These are phyloP conservation scores for Plectosphaerella plurivora DNA, from an alignment of 2,329 filamentous ascomycete species.

Conservation along the genomic window DNA sequence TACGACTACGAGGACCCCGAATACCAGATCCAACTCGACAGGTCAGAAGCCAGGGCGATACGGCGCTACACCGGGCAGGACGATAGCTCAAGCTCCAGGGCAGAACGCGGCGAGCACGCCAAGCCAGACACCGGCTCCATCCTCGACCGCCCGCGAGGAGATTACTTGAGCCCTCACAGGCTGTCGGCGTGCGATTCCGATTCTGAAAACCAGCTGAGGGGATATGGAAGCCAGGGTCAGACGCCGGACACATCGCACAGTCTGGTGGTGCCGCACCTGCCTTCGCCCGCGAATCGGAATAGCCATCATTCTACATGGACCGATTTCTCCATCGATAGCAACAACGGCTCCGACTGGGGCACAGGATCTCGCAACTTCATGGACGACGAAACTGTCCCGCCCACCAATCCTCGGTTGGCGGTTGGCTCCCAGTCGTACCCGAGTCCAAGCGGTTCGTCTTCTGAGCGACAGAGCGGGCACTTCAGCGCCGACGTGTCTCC, in stretches of 20 bases:
- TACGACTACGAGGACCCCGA: constrained; percentile 32
- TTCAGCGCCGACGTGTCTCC: constrained; percentile 27
- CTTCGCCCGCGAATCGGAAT: constrained; percentile 37
- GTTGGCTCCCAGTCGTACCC: constrained; percentile 4
- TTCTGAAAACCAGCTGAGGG: constrained; percentile 7
- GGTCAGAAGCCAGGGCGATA: constrained; percentile 8
- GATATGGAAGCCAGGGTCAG: constrained; percentile 9
- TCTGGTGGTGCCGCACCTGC: constrained; percentile 41
- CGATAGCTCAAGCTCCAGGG: background rate
- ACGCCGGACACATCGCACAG: constrained; percentile 35
- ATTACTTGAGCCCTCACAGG: constrained; percentile 12
- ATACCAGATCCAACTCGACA: constrained; percentile 30
- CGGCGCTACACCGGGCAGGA: constrained; percentile 3
- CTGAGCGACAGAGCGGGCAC: constrained; percentile 10
- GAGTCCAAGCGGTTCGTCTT: constrained; percentile 8
- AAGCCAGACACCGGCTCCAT: no score
- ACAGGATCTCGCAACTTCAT: constrained; percentile 8
- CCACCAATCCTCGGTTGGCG: constrained; percentile 13
- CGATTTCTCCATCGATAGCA: constrained; percentile 53
- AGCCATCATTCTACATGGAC: constrained; percentile 59
- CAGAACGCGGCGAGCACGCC: no score
- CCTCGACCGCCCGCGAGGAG: no score
- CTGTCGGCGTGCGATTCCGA: constrained; percentile 36
- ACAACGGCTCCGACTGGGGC: constrained; percentile 32
- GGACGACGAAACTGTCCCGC: constrained; percentile 5